Percentiles rank a stretch among this genome's conserved stretches.
These are phyloP conservation scores for Rhodomyrtus psidioides DNA, from an alignment of 441 rosid genomes.

Conservation along the genomic window DNA sequence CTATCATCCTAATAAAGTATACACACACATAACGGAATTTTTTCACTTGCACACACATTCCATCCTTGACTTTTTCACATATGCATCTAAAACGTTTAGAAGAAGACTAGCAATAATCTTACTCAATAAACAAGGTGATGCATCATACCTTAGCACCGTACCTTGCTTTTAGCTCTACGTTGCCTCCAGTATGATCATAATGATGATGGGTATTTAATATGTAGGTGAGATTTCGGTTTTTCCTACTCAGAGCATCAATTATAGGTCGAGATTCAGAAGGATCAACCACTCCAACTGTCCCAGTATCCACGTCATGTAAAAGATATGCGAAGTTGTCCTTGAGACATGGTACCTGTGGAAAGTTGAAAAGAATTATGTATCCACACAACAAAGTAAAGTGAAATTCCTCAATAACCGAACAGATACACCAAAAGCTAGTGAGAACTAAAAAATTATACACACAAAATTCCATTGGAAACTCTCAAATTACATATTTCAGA, in stretches of 20 bases:
- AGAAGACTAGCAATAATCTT: background rate
- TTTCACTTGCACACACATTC: background rate
- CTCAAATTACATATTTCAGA: background rate
- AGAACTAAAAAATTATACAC: background rate
- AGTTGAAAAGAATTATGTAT: background rate
- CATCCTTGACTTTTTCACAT: background rate
- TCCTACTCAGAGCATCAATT: conserved; percentile 70
- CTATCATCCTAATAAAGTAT: background rate
- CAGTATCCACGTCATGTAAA: conserved; percentile 84
- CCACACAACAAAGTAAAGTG: background rate
- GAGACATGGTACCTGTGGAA: conserved; percentile 80
- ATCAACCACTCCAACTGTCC: conserved; percentile 98
- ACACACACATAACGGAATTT: background rate
- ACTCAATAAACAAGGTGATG: background rate
- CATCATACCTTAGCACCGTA: conserved; percentile 94
- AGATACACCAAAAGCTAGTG: background rate
- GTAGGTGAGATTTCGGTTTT: conserved; percentile 72
- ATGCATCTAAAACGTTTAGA: background rate
- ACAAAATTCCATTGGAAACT: background rate
- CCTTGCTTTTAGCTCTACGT: conserved; percentile 86
- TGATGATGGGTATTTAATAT: conserved; percentile 95
- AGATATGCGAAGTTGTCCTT: conserved; percentile 90
- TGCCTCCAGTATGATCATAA: conserved; percentile 84
- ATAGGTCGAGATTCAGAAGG: conserved; percentile 87
- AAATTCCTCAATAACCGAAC: background rate